Conservation (phyloP, 768 basidiomycete species). For the Auriscalpium orientale region DNA sequence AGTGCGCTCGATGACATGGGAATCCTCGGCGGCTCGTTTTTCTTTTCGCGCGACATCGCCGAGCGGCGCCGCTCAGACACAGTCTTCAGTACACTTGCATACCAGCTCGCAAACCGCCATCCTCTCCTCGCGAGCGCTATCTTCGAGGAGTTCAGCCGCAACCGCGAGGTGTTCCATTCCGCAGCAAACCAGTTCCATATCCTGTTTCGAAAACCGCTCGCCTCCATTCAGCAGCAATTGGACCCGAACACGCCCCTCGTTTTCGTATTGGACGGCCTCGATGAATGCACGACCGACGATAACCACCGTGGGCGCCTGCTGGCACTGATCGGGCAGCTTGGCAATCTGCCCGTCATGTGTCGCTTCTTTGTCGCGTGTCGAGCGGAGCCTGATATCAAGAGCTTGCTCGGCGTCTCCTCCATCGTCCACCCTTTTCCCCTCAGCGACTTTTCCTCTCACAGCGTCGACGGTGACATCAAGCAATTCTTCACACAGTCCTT, state of each 20-base stretch:
- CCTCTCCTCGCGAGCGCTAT: background rate
- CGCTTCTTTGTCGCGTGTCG: background rate
- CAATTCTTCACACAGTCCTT: background rate
- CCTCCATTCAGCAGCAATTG: background rate
- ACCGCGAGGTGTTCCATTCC: background rate
- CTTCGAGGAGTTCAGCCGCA: background rate
- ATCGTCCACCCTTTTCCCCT: background rate
- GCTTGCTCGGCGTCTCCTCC: background rate
- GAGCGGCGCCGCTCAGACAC: constrained; percentile 15
- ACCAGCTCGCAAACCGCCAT: constrained; percentile 20
- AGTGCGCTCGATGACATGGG: constrained; percentile 11
- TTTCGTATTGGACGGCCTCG: constrained; percentile 30
- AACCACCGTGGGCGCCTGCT: background rate
- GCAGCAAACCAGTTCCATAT: background rate
- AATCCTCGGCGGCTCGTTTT: constrained; percentile 27
- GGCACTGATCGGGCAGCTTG: background rate
- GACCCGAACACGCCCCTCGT: constrained; percentile 9
- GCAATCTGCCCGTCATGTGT: background rate
- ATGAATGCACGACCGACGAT: constrained; percentile 22
- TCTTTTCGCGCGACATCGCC: constrained; percentile 20
- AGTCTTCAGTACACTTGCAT: constrained; percentile 28
- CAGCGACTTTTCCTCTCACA: background rate
- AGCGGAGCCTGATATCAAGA: background rate
- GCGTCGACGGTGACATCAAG: background rate
- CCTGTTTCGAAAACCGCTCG: constrained; percentile 13